Base-by-base conservation (phyloP, 768 basidiomycete genomes). In the Mycena haematopus region DNA sequence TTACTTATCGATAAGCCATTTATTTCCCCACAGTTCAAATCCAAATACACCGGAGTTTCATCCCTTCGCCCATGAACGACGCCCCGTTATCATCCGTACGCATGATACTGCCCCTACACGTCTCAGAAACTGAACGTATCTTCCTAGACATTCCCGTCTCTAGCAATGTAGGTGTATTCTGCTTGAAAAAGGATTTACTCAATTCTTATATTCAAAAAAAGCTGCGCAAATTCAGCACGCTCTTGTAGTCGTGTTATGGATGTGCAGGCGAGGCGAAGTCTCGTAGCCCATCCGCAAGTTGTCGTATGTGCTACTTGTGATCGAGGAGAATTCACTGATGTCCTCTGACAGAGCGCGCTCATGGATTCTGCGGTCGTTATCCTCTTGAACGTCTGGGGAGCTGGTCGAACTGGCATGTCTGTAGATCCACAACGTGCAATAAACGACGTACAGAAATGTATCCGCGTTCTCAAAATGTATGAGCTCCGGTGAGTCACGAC, bases 1-100 rank as follows among this genome's bases (percentile, higher is more conserved):
- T 27, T 13, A 11, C 15, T 14, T 25, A 36, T 49, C 1, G 22
- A 22, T 5, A 24, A 13, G 1, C 15, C 14, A 35, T 40, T 45
- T 44, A 19, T 21, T 29, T 38, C 4, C 11, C 4, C 22, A 5
- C 52, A 63, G 63, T 74, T 17, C 78, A 83, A 69, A 88, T 89
- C 66, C 73, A 82, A 53, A 78, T 88, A 50, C 88, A 89, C 70
- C 78, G 88, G 36, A 85, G 84, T 6, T 89, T 87, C 74, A 84
- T 89, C 56, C 85, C 85, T 0, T 80, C 81, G 1, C 79, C 80
- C 5, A 72, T 76, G 51, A 80, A 80, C 51, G 76, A 80, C 0
- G 75, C 79, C 0, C 71, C 75, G 2, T 69, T 84, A n/a, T 58
- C 57, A n/a, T 59, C 65, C 1, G 65, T 65, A 38, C 11, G 54